Conservation (phyloP, 768 basidiomycete genomes). For the Tricholoma sp. region DNA sequence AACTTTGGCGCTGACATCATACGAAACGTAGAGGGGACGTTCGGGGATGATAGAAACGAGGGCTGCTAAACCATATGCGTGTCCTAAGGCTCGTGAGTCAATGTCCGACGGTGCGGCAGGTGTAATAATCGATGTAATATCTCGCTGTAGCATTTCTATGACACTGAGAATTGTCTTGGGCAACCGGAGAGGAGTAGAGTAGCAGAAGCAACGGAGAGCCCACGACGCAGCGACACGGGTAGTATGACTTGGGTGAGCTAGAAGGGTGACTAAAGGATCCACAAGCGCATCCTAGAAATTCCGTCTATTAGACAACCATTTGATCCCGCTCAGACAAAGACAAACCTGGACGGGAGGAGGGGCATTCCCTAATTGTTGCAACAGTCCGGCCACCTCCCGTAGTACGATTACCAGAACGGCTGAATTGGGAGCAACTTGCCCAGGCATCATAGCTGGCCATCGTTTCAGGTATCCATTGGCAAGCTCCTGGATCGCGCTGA, state of each 20-base stretch:
- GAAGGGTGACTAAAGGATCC: slow-evolving; percentile 79
- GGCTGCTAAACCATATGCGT: slow-evolving; percentile 85
- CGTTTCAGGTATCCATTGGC: slow-evolving; percentile 77
- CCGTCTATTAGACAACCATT: not conserved
- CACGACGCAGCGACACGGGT: slow-evolving; percentile 85
- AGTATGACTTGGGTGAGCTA: slow-evolving; percentile 82
- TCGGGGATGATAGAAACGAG: slow-evolving; percentile 82
- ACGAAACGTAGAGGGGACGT: slow-evolving; percentile 89
- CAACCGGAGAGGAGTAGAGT: slow-evolving; percentile 79
- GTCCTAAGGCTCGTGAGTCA: slow-evolving; percentile 70
- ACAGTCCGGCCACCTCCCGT: slow-evolving; percentile 77
- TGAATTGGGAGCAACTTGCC: slow-evolving; percentile 64
- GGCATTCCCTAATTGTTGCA: slow-evolving; percentile 89
- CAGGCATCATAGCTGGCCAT: slow-evolving; percentile 93
- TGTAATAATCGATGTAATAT: slow-evolving; percentile 66
- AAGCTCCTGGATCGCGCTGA: slow-evolving; percentile 83
- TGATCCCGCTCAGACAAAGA: not conserved
- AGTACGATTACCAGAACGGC: slow-evolving; percentile 69
- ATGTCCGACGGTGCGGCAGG: slow-evolving; percentile 71
- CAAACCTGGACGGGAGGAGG: slow-evolving; percentile 80
- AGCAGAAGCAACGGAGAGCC: slow-evolving; percentile 87
- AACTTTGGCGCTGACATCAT: slow-evolving; percentile 86
- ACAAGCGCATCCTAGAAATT: slow-evolving; percentile 67
- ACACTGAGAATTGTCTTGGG: slow-evolving; percentile 74
- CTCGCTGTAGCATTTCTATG: slow-evolving; percentile 79